A percentile compares a stretch with the other conserved stretches of the same genome.
These are phyloP conservation scores for Coniella lustricola DNA, from an alignment of 2,329 filamentous ascomycete species.

Conservation along the genomic window DNA sequence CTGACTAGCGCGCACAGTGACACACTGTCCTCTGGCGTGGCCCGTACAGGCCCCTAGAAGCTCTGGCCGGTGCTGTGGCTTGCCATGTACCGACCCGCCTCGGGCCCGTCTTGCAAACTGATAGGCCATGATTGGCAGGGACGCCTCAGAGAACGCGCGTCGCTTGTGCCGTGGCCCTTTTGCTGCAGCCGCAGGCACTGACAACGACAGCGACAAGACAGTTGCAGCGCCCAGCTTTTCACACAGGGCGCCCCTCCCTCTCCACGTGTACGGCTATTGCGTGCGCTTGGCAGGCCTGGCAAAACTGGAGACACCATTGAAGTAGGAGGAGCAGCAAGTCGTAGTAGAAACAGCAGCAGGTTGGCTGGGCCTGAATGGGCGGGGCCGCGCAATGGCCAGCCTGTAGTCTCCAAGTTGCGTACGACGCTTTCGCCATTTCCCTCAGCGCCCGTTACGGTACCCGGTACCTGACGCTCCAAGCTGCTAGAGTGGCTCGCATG, in stretches of 20 bases:
- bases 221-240: neutral
- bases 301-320: neutral
- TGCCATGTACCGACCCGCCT: constrained; percentile 4
- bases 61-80: neutral
- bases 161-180: neutral
- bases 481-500: no score
- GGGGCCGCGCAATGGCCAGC: constrained; percentile 12
- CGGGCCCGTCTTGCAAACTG: constrained; percentile 5
- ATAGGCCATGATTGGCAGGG: constrained; percentile 12
- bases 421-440: neutral
- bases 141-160: constrained; percentile 14
- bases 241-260: neutral
- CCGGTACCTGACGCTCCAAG: no score
- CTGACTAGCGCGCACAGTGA: no score
- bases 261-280: constrained; percentile 8
- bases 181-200: neutral
- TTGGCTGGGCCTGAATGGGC: no score
- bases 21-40: no score
- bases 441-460: no score
- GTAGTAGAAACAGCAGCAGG: no score
- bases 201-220: neutral
- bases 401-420: constrained; percentile 2
- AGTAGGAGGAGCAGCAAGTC: neutral
- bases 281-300: constrained; percentile 4
- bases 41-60: neutral